Evolutionary conservation across 768 basidiomycete genomes (phyloP).

Genomic region (Psilocybe cyanescens): DNA sequence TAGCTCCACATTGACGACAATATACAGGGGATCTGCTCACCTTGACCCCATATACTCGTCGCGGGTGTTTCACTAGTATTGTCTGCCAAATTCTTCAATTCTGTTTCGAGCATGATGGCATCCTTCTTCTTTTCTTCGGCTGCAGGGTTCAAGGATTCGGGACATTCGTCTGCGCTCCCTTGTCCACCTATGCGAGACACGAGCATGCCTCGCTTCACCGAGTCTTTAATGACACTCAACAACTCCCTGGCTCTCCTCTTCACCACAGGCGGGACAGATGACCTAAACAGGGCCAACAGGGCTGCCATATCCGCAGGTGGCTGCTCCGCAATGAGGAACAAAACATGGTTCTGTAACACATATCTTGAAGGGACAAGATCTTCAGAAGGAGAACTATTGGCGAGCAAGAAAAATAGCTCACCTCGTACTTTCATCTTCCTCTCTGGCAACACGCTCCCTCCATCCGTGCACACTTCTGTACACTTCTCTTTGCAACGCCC

Average conservation of each 20-base stretch:
- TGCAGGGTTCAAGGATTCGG: not conserved
- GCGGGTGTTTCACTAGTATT: constrained; percentile 11
- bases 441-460: constrained; percentile 78
- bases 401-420: constrained; percentile 34
- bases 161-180: constrained; percentile 11
- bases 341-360: constrained; percentile 73
- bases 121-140: constrained; percentile 12
- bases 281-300: constrained; percentile 61
- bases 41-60: constrained; percentile 32
- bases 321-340: constrained; percentile 75
- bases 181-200: constrained; percentile 7
- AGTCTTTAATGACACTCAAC: constrained; percentile 59
- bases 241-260: constrained; percentile 66
- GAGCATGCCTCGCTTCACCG: constrained; percentile 39
- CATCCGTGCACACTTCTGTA: constrained; percentile 79
- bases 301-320: constrained; percentile 68
- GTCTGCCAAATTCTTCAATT: constrained; percentile 19
- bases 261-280: constrained; percentile 61
- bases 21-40: constrained; percentile 20
- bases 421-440: constrained; percentile 87
- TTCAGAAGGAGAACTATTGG: not conserved
- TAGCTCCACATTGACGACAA: constrained; percentile 6
- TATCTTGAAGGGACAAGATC: constrained; percentile 47
- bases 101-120: constrained; percentile 24
- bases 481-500: constrained; percentile 57